A percentile compares a stretch with the other conserved stretches of the same genome.
These are phyloP conservation scores for Cladorrhinum sp. DNA, from an alignment of 2,329 filamentous ascomycete species.

Conservation along the genomic window DNA sequence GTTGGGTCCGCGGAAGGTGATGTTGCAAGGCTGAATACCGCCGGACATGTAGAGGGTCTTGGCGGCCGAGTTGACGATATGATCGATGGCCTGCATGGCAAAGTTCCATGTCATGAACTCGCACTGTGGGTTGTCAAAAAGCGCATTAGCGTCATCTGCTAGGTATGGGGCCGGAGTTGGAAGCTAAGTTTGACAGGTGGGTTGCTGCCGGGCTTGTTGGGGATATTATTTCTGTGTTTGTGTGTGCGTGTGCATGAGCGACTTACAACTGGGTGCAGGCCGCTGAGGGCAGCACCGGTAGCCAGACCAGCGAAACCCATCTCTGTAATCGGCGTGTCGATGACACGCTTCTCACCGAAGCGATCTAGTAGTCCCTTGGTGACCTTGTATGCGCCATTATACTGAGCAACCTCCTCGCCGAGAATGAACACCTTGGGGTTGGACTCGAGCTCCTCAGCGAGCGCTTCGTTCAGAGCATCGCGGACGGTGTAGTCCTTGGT, in stretches of 20 bases:
- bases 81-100: constrained; percentile 99
- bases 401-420: constrained; percentile 98
- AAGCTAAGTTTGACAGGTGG: neutral
- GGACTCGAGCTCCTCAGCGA: constrained; percentile 92
- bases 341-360: constrained; percentile 95
- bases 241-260: neutral
- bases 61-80: constrained; percentile 97
- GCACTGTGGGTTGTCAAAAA: constrained; percentile 54
- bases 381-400: constrained; percentile 99
- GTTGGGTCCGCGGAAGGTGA: constrained; percentile 99
- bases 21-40: constrained; percentile 98
- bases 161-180: neutral
- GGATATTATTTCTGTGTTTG: neutral
- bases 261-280: constrained; percentile 88
- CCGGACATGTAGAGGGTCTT: constrained; percentile 99
- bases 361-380: constrained; percentile 96
- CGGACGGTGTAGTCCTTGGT: constrained; percentile 93
- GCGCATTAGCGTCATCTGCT: constrained; percentile 8
- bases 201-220: neutral
- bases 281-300: constrained; percentile 90
- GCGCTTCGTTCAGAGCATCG: constrained; percentile 95
- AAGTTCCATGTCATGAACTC: constrained; percentile 99
- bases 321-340: constrained; percentile 98
- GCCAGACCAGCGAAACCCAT: constrained; percentile 92
- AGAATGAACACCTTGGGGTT: constrained; percentile 95